Evolutionary conservation across 2,329 filamentous ascomycete genomes (phyloP).

Genomic region (Botryosphaeria dothidea): DNA sequence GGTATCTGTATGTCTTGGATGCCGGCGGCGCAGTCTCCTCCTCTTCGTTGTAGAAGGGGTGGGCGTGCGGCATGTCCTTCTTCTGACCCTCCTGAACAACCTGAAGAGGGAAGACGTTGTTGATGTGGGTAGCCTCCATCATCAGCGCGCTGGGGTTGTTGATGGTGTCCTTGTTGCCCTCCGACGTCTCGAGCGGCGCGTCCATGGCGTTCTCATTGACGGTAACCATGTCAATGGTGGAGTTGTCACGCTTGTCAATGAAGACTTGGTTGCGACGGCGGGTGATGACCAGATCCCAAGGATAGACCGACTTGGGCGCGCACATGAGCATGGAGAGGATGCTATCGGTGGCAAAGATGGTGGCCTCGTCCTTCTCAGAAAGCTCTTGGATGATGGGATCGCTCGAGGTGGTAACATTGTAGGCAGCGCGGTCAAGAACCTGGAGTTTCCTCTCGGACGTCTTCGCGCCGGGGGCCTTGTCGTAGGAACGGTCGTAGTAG

Average conservation of each 20-base stretch:
- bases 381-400: slow-evolving; percentile 97
- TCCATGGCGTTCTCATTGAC: slow-evolving; percentile 99
- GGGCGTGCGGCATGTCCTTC: slow-evolving; percentile 81
- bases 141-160: slow-evolving; percentile 93
- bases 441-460: slow-evolving; percentile 83
- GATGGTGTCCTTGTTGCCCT: slow-evolving; percentile 90
- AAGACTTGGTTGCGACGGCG: slow-evolving; percentile 95
- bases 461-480: slow-evolving; percentile 86
- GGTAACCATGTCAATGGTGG: slow-evolving; percentile 93
- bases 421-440: slow-evolving; percentile 88
- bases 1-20: slow-evolving; percentile 98
- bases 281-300: slow-evolving; percentile 95
- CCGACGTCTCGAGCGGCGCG: slow-evolving; percentile 85
- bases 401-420: slow-evolving; percentile 96
- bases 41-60: slow-evolving; percentile 94
- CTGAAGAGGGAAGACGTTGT: slow-evolving; percentile 99
- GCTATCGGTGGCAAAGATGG: slow-evolving; percentile 95
- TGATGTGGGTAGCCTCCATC: slow-evolving; percentile 98
- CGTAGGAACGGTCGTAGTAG: slow-evolving; percentile 95
- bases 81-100: slow-evolving; percentile 83
- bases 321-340: slow-evolving; percentile 99
- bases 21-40: slow-evolving; percentile 93
- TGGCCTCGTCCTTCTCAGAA: slow-evolving; percentile 92
- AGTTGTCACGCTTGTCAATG: slow-evolving; percentile 97
- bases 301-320: slow-evolving; percentile 92